Evolutionary conservation across 495 filamentous ascomycete genomes (phyloP).

Genomic region (Aspergillus ellipticus): DNA sequence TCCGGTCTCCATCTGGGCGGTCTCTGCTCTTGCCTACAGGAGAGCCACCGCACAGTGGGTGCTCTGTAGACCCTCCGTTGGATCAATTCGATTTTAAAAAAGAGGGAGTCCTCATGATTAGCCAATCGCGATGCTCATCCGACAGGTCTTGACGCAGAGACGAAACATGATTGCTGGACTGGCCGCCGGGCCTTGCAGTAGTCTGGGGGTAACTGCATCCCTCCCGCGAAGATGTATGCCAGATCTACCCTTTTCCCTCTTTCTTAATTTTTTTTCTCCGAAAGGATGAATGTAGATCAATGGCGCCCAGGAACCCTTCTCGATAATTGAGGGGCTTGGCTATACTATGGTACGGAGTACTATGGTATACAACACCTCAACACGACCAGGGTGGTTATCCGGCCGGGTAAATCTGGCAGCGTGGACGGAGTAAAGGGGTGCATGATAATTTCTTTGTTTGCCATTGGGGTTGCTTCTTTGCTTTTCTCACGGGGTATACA

Average conservation of each 20-base stretch:
- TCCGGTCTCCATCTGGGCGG: neutral
- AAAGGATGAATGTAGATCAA: neutral
- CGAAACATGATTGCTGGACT: constrained; percentile 9
- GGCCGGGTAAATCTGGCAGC: too few species aligned
- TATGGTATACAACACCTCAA: too few species aligned
- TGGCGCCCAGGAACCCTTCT: neutral
- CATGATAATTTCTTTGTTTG: too few species aligned
- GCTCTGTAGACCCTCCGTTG: neutral
- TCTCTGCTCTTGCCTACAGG: neutral
- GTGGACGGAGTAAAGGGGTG: too few species aligned
- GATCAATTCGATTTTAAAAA: neutral
- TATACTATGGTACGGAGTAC: too few species aligned
- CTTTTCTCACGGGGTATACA: too few species aligned
- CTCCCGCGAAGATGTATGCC: constrained; percentile 11
- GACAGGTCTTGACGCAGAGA: constrained; percentile 1
- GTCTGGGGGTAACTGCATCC: constrained; percentile 13
- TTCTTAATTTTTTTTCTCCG: neutral
- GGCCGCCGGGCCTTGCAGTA: constrained; percentile 11
- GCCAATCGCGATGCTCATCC: constrained; percentile 2
- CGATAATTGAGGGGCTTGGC: neutral
- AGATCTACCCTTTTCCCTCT: constrained; percentile 4
- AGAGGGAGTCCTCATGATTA: neutral
- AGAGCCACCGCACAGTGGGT: neutral
- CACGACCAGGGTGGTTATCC: too few species aligned
- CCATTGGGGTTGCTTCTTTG: too few species aligned